Conservation (phyloP, 1,139 yeast genomes). For the Saccharomyces hybrid region DNA sequence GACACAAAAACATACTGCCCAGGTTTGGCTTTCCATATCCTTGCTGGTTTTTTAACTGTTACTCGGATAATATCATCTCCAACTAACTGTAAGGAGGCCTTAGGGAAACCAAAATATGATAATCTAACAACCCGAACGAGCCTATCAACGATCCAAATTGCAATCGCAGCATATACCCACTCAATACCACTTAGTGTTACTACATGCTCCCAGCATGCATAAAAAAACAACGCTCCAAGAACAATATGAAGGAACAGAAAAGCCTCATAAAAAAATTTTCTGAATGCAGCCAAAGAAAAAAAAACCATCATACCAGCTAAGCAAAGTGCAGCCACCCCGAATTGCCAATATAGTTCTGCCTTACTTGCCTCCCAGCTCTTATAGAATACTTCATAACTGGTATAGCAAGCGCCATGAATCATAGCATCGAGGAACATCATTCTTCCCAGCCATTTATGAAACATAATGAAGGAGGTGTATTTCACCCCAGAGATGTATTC, state of each 20-base stretch:
- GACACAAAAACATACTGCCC: conserved; percentile 29
- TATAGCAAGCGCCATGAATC: conserved; percentile 44
- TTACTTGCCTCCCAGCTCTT: conserved; percentile 8
- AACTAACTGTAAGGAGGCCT: conserved; percentile 43
- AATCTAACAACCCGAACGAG: conserved; percentile 45
- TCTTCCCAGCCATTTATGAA: conserved; percentile 64
- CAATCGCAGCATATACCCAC: conserved; percentile 47
- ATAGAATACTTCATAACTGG: conserved; percentile 27
- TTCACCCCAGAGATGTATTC: conserved; percentile 60
- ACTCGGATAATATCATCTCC: conserved; percentile 35
- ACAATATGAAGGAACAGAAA: conserved; percentile 54
- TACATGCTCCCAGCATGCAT: conserved; percentile 56
- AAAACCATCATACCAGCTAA: conserved; percentile 38
- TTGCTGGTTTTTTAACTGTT: conserved; percentile 34
- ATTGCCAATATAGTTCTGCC: conserved; percentile 31
- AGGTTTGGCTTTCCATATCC: conserved; percentile 32
- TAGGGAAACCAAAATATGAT: conserved; percentile 38
- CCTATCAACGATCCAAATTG: conserved; percentile 60
- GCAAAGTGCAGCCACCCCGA: conserved; percentile 47
- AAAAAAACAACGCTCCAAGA: conserved; percentile 48
- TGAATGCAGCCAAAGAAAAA: conserved; percentile 43
- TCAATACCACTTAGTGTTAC: conserved; percentile 39
- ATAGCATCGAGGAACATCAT: conserved; percentile 32
- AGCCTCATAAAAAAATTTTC: conserved; percentile 54
- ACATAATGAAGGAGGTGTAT: conserved; percentile 47